Conservation (phyloP, 805 yeast genomes). For the Kodamaea leandrae region DNA sequence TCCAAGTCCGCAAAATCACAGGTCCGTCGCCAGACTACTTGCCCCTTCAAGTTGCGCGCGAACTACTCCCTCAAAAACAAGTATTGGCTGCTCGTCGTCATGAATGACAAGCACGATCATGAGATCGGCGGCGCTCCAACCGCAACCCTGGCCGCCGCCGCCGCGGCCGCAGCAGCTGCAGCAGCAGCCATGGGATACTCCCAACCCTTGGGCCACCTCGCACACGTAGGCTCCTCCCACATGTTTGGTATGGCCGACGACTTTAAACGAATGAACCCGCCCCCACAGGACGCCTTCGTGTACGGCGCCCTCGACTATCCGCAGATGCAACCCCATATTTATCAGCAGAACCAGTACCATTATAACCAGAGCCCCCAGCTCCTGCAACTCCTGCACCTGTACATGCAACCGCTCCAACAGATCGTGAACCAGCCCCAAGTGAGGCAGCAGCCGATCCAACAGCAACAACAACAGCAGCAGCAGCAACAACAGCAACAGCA, state of each 20-base stretch:
- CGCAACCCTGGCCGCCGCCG: background rate
- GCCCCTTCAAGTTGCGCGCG: conserved; percentile 67
- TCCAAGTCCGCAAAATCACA: conserved; percentile 18
- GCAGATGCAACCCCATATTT: conserved; percentile 2
- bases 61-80: conserved; percentile 52
- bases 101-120: conserved; percentile 62
- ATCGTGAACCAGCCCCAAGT: background rate
- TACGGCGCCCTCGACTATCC: conserved; percentile 7
- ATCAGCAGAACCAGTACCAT: conserved; percentile 2
- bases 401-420: conserved; percentile 3
- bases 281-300: conserved; percentile 6
- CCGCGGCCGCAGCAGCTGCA: background rate
- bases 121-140: conserved; percentile 5
- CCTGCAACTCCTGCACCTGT: background rate
- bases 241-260: conserved; percentile 5
- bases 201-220: conserved; percentile 4
- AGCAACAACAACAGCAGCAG: conserved; percentile 3
- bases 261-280: conserved; percentile 4
- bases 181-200: background rate
- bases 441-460: conserved; percentile 4
- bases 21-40: conserved; percentile 30
- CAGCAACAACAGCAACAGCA: conserved; percentile 2
- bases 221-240: background rate
- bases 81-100: conserved; percentile 59
- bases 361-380: background rate